Base-by-base conservation (phyloP, 139 green algal genomes). In the Tetradesmus lagerheimii region DNA sequence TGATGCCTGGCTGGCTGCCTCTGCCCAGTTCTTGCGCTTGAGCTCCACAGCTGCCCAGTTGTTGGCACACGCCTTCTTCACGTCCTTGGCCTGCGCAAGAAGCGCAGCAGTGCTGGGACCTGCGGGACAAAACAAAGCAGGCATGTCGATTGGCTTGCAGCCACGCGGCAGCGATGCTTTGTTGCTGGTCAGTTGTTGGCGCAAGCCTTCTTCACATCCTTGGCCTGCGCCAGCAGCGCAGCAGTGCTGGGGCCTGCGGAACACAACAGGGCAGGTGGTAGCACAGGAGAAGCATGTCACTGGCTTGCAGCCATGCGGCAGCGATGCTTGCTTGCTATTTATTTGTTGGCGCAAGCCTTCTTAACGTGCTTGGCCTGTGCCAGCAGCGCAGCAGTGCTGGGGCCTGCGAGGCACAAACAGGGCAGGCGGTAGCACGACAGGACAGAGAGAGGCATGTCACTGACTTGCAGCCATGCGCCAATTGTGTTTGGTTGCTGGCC, bases 41-140 rank as follows among this genome's bases (percentile, higher is more conserved):
- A 99, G 90, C 77, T 95, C 87, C 2, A 94, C 95, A 0, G 97
- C 97, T 2, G 98, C 97, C 83, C 96, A 90, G 94, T 99, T 99
- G 12, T 98, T 90, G 57, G 95, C 92, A 77, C 91, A 93, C 53
- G 85, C 92, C 86, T 97, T 94, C 85, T 97, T 96, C 12, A 99
- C 78, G 8, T 96, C 94, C 29, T 95, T 95, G 41, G 89, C 62
- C 78, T 92, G 89, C 4, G 74, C 29, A 2, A 64, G 47, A 1
- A 43, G 34, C 34, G 12, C 64, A 31, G 35, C 35, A 81, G 66
- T 11, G 66, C 71, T 83, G 45, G 74, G n/a, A 53, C 18, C 45
- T 38, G 47, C 15, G 43, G 16, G 3, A 45, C 76, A 29, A 15
- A 18, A 14, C 9, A 9, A 5, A 50, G 43, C 43, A 50, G 6